Percentiles rank a stretch among this genome's conserved stretches.
Conservation (phyloP, 148 eudicot species). For the Pouteria glomerata region DNA sequence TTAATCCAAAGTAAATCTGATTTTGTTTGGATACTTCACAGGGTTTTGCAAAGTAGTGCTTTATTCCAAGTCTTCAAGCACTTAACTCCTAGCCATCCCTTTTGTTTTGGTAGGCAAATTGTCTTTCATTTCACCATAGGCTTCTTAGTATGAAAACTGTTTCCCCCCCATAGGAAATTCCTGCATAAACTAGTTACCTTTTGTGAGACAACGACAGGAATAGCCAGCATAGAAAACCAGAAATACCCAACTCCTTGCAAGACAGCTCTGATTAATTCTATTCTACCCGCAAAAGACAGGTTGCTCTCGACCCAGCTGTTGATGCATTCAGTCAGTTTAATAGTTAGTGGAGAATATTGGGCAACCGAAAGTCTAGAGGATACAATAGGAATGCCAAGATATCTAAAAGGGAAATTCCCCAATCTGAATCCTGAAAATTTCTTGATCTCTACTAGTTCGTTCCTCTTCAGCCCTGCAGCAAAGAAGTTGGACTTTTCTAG, state of each 20-base stretch:
- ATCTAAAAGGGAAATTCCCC: not conserved
- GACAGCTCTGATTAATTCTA: not conserved
- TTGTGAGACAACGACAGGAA: too few relatives aligned
- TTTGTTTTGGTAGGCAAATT: too few relatives aligned
- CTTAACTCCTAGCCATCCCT: too few relatives aligned
- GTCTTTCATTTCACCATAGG: too few relatives aligned
- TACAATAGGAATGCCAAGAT: not conserved
- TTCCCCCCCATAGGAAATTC: too few relatives aligned
- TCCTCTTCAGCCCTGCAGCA: not conserved
- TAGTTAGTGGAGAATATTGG: not conserved
- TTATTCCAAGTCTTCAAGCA: too few relatives aligned
- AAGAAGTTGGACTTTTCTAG: not conserved
- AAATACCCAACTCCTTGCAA: too few relatives aligned
- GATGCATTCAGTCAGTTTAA: not conserved
- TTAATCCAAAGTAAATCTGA: not conserved
- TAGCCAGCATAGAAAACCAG: too few relatives aligned
- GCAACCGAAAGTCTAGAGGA: not conserved
- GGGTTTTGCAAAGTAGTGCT: too few relatives aligned
- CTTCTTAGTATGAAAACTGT: too few relatives aligned
- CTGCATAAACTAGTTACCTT: too few relatives aligned
- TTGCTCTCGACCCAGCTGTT: not conserved
- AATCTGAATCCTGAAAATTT: not conserved
- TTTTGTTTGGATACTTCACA: too few relatives aligned
- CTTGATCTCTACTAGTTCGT: not conserved
- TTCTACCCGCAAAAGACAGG: not conserved